phyloP scores from a whole-genome alignment of 2,329 filamentous ascomycete species.

The Thelonectria rubi region DNA sequence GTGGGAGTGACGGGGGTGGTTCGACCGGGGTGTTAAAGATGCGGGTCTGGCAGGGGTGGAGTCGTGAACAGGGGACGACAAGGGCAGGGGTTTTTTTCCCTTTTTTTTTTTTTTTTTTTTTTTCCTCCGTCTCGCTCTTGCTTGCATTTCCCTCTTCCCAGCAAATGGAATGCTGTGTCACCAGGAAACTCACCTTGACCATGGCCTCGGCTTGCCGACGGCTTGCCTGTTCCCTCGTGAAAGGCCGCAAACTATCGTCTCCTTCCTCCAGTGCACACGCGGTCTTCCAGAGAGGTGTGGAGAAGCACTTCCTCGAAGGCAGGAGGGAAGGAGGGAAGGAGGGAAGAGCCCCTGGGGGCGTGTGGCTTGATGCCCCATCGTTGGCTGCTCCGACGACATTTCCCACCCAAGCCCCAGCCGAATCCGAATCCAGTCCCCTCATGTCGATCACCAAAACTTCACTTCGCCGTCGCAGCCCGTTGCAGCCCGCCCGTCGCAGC shows the following conservation, averaged over 20 bases:
- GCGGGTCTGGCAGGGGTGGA: conserved; percentile 6
- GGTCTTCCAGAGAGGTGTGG: neutral
- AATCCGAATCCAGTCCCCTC: conserved; percentile 14
- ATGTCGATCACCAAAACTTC: conserved; percentile 21
- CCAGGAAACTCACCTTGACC: too few relatives aligned
- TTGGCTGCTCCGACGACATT: conserved; percentile 3
- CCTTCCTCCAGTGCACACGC: neutral
- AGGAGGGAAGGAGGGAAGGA: neutral
- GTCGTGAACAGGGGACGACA: conserved; percentile 5
- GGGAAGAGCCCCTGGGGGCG: neutral
- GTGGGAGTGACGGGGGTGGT: conserved; percentile 24
- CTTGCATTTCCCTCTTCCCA: too few relatives aligned
- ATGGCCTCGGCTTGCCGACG: neutral
- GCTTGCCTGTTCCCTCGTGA: neutral
- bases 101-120: conserved; percentile 3
- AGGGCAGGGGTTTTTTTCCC: neutral
- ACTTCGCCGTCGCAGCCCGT: conserved; percentile 6
- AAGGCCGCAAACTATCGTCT: too few relatives aligned
- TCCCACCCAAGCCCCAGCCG: conserved; percentile 12
- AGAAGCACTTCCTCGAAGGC: neutral
- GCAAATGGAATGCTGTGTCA: too few relatives aligned
- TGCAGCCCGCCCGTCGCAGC: conserved; percentile 15
- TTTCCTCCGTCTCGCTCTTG: neutral
- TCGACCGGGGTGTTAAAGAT: conserved; percentile 7
- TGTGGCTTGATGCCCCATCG: conserved; percentile 20